These are phyloP conservation scores for Ophiostoma australiae DNA, from an alignment of 2,329 filamentous ascomycete genomes.

Conservation along the genomic window DNA sequence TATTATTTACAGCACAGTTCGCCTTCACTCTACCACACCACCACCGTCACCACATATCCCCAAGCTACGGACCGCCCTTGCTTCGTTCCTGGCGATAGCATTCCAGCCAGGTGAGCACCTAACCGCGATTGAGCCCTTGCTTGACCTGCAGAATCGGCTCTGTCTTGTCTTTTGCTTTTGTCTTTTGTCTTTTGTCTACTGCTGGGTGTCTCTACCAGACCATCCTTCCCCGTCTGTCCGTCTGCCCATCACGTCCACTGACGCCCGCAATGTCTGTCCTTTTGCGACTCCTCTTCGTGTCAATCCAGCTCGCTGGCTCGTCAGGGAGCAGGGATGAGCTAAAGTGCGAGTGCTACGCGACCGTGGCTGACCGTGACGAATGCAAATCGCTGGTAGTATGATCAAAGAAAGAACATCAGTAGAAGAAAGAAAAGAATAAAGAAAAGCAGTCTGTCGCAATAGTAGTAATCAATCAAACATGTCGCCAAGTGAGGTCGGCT, in stretches of 20 bases:
- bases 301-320: conserved; percentile 5
- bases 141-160: neutral
- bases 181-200: neutral
- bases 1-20: too few species aligned
- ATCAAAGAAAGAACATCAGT: neutral
- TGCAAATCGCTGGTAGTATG: neutral
- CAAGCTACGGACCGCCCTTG: conserved; percentile 6
- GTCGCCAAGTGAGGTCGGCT: too few species aligned
- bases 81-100: conserved; percentile 7
- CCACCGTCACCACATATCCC: neutral
- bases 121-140: conserved; percentile 4
- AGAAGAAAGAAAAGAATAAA: too few species aligned
- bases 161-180: neutral
- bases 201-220: too few species aligned
- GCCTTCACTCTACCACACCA: neutral
- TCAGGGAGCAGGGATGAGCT: conserved; percentile 8
- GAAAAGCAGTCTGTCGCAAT: too few species aligned
- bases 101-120: conserved; percentile 3
- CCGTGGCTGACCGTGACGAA: conserved; percentile 11
- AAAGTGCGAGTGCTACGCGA: conserved; percentile 5
- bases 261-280: neutral
- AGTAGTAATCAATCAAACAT: too few species aligned
- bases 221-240: neutral
- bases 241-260: neutral
- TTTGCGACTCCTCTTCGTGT: conserved; percentile 2